Evolutionary conservation across 345 rosid genomes (phyloP), one percentile per base, ranked within the genome.

Genomic region (Camelina neglecta): DNA sequence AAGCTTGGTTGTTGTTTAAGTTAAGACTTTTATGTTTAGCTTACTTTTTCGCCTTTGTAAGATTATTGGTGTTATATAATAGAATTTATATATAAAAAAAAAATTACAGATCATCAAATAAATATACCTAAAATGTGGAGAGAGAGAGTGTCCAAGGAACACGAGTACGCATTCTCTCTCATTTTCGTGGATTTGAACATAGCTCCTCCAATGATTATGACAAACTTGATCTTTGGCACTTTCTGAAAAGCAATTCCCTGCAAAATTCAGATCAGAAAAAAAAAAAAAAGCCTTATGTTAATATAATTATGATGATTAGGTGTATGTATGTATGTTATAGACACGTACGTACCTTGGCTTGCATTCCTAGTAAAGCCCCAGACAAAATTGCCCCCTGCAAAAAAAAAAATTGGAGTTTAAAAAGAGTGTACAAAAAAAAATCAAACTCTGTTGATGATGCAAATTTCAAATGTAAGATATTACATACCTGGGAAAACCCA

Each of bases 181-280:
- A 91, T 70, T n/a, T 85, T 80, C 11, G 79, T 76, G 0, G 84
- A 59, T 77, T 3, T 84, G 33, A 90, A 84, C 81, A 53, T 87
- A 9, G 88, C 98, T 20, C 98, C 98, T 24, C 96, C 97, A 20
- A 94, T 78, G 38, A 94, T 88, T 2, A 94, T 78, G 51, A 92
- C 18, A 67, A 49, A 84, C 81, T 90, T 86, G 65, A 94, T 82
- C 81, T 85, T 84, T 6, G 90, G 84, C 6, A 89, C 97, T 81
- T 83, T 87, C 5, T 86, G 90, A 4, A 94, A 83, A 66, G 88
- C 93, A 81, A 83, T 64, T 5, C 91, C 97, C 98, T 94, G 83
- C 76, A 49, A 24, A 49, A 13, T 4, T 29, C 5, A 4, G 4
- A 29, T 29, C 31, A 29, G 31, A 29, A 3, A 21, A 18, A 18